Percentiles rank a stretch among this genome's conserved stretches.
phyloP scores from a whole-genome alignment of 2,329 filamentous ascomycete species.

The Thermochaetoides dissita region DNA sequence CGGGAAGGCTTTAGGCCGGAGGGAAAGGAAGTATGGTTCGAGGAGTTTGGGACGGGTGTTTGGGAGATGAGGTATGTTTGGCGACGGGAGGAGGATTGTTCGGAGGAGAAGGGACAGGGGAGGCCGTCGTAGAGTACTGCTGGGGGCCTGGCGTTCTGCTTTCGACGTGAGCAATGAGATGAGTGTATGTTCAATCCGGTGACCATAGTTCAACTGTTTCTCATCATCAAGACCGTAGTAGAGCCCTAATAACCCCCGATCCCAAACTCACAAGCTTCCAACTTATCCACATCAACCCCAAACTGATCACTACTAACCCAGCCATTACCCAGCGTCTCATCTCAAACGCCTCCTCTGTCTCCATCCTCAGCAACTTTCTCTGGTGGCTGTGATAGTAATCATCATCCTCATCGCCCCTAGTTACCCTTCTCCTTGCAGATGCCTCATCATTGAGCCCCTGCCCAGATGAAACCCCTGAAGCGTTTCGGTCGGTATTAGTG shows the following conservation, averaged over 20 bases:
- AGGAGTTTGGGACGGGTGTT: conserved; percentile 8
- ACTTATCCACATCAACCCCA: conserved; percentile 18
- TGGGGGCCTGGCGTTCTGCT: neutral
- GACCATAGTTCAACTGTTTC: neutral
- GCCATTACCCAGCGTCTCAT: conserved; percentile 41
- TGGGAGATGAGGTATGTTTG: conserved; percentile 12
- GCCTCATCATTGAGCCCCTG: neutral
- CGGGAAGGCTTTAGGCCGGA: conserved; percentile 13
- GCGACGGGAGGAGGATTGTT: conserved; percentile 2
- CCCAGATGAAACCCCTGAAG: conserved; percentile 5
- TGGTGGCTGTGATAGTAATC: conserved; percentile 41
- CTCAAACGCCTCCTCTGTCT: conserved; percentile 50
- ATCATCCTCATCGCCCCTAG: conserved; percentile 11
- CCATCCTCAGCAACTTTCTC: conserved; percentile 46
- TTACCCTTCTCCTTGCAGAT: neutral
- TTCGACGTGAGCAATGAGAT: neutral
- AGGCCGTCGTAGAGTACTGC: too few relatives aligned
- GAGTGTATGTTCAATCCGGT: too few relatives aligned
- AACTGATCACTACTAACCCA: conserved; percentile 27
- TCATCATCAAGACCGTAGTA: neutral
- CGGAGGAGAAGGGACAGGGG: neutral
- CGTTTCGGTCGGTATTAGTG: conserved; percentile 12
- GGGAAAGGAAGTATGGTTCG: conserved; percentile 9
- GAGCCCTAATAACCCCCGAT: conserved; percentile 1
- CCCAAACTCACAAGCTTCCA: conserved; percentile 16